Base-by-base conservation (phyloP, 176 grass and related monocot species). In the Zoysia japonica region DNA sequence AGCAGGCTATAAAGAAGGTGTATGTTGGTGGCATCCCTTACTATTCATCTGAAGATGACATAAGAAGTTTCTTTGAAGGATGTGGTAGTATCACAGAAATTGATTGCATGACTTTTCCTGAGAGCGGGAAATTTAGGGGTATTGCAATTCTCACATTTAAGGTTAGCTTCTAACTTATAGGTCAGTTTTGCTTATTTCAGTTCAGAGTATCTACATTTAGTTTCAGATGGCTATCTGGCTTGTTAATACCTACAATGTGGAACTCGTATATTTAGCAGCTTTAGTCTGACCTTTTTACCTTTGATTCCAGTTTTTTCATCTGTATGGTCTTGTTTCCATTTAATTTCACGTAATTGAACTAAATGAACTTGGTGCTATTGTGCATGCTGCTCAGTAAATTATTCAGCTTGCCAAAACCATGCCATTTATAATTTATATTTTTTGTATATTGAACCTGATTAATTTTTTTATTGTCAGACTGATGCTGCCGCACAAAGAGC, bases 1-100 rank as follows among this genome's bases (percentile, higher is more conserved):
- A 89, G 74, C 56, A 94, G 73, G 87, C 69, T 62, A 41, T 67
- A 57, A 94, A 97, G 70, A 97, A 94, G 87, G 87, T 94, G 61
- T 97, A 94, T 87, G 92, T 92, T 81, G 95, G 95, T 78, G 95
- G 95, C 42, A 94, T 97, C 57, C 95, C 95, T 4, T 97, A 97
- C 70, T 97, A 97, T 80, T 98, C 91, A 48, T 88, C 87, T 50
- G 92, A 94, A 75, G 92, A 98, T 80, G 95, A 98, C 74, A 98
- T 98, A 75, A 90, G 86, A 82, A 92, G 92, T 61, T 98, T 94
- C 70, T 98, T 98, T 78, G 92, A 89, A 69, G 83, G 55, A 67
- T 94, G 95, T 71, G 95, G 95, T 13, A 94, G 83, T 56, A 87
- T 98, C 46, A 83, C 88, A 42, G 71, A 81, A 47, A 55, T 97